phyloP scores from a whole-genome alignment of 352 stramenopile species.

The Globisporangium nagaii region DNA sequence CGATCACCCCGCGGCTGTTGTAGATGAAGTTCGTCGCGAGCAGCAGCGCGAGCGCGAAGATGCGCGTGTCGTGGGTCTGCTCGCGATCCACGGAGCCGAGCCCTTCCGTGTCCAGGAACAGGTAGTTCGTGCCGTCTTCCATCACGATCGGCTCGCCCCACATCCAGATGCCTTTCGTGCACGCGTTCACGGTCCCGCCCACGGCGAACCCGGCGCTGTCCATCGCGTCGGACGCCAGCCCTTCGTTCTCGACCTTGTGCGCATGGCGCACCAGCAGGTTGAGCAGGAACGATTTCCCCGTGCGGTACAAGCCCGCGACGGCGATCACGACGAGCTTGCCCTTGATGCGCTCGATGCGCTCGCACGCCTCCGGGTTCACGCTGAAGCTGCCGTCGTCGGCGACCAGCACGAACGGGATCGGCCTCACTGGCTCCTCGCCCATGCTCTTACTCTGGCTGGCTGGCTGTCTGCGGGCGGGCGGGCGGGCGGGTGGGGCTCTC shows the following conservation, averaged over 20 bases:
- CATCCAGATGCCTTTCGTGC: constrained; percentile 91
- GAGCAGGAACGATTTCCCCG: constrained; percentile 88
- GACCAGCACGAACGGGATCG: constrained; percentile 78
- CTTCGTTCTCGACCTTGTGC: constrained; percentile 24
- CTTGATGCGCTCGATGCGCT: constrained; percentile 63
- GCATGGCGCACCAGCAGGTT: constrained; percentile 76
- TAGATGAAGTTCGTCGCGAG: constrained; percentile 88
- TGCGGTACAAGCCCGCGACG: constrained; percentile 85
- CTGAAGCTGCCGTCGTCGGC: constrained; percentile 73
- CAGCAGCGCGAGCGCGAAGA: constrained; percentile 86
- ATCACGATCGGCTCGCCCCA: constrained; percentile 77
- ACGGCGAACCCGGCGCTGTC: constrained; percentile 62
- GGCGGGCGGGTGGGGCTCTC: no score
- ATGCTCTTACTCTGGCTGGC: constrained; percentile 13
- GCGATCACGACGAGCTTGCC: constrained; percentile 82
- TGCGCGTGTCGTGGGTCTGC: constrained; percentile 87
- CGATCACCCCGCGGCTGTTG: constrained; percentile 88
- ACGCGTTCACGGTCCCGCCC: constrained; percentile 82
- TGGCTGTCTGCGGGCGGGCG: not conserved
- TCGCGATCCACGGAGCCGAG: constrained; percentile 76
- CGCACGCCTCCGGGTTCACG: constrained; percentile 69
- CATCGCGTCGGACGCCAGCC: constrained; percentile 10
- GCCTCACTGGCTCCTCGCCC: constrained; percentile 33
- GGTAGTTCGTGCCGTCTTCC: constrained; percentile 57
- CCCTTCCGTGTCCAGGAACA: constrained; percentile 90